Percentiles rank a stretch among this genome's conserved stretches.
phyloP scores from a whole-genome alignment of 2,329 filamentous ascomycete genomes.

The Anisogramma anomala region DNA sequence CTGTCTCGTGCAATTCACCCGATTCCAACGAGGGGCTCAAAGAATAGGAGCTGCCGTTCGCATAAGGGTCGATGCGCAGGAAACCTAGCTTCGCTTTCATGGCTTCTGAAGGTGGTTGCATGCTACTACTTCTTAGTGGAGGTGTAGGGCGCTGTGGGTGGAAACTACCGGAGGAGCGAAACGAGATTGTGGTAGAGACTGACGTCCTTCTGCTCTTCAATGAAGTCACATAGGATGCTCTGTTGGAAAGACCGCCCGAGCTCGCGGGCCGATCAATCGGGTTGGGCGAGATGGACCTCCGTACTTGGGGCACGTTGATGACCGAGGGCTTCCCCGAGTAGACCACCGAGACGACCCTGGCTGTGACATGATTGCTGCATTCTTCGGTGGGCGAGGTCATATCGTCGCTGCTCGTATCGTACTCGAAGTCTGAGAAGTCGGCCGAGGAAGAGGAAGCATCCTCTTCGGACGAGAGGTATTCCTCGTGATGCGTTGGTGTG shows the following conservation, averaged over 20 bases:
- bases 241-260: slow-evolving; percentile 2
- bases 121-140: slow-evolving; percentile 33
- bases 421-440: slow-evolving; percentile 45
- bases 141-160: slow-evolving; percentile 14
- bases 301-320: slow-evolving; percentile 34
- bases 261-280: slow-evolving; percentile 23
- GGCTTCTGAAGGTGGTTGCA: slow-evolving; percentile 24
- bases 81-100: slow-evolving; percentile 32
- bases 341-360: slow-evolving; percentile 47
- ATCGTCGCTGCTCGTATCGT: slow-evolving; percentile 22
- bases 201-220: slow-evolving; percentile 22
- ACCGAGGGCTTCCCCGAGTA: slow-evolving; percentile 49
- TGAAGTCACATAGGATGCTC: slow-evolving; percentile 12
- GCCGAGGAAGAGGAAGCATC: slow-evolving; percentile 52
- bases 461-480: slow-evolving; percentile 56
- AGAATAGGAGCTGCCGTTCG: slow-evolving; percentile 26
- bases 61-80: slow-evolving; percentile 43
- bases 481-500: slow-evolving; percentile 39
- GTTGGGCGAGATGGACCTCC: slow-evolving; percentile 33
- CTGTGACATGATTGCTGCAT: slow-evolving; percentile 39
- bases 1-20: slow-evolving; percentile 16
- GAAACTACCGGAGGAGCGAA: slow-evolving; percentile 17
- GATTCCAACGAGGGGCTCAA: slow-evolving; percentile 16
- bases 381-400: slow-evolving; percentile 15
- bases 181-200: slow-evolving; percentile 24